These are phyloP conservation scores for Meira miltonrushii DNA, from an alignment of 1,284 basidiomycete genomes.

Conservation along the genomic window DNA sequence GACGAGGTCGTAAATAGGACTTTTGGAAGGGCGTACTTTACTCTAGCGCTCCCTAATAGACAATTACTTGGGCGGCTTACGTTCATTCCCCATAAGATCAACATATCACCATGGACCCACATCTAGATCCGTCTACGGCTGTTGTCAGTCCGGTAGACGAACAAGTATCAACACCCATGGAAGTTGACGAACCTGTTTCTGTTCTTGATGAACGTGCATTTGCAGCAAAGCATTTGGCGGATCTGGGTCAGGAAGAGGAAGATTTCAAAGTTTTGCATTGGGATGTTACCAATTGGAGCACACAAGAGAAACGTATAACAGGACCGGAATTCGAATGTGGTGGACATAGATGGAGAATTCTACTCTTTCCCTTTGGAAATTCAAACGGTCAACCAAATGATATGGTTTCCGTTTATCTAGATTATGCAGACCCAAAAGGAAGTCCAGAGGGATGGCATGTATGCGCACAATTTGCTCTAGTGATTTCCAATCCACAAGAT, in stretches of 20 bases:
- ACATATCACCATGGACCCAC: slow-evolving; percentile 2
- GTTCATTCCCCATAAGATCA: too few species aligned
- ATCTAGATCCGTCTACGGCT: slow-evolving; percentile 30
- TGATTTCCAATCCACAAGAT: slow-evolving; percentile 92
- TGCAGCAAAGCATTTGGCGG: slow-evolving; percentile 49
- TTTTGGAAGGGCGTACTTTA: too few species aligned
- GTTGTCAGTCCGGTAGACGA: slow-evolving; percentile 25
- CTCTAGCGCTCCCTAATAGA: too few species aligned
- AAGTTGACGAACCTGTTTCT: slow-evolving; percentile 41
- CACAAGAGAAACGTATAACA: slow-evolving; percentile 78
- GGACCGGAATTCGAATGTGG: slow-evolving; percentile 95
- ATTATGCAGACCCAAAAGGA: slow-evolving; percentile 96
- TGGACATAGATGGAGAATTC: slow-evolving; percentile 96
- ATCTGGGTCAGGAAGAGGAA: slow-evolving; percentile 50
- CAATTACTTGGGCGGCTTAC: too few species aligned
- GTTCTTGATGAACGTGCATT: slow-evolving; percentile 36
- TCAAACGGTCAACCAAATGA: slow-evolving; percentile 99
- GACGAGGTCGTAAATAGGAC: too few species aligned
- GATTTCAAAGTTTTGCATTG: slow-evolving; percentile 49
- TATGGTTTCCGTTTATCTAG: slow-evolving; percentile 97
- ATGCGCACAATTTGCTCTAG: slow-evolving; percentile 96
- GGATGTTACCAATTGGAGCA: slow-evolving; percentile 44
- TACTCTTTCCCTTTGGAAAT: slow-evolving; percentile 97
- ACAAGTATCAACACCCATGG: slow-evolving; percentile 32
- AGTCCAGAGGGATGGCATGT: slow-evolving; percentile 98